phyloP scores from a whole-genome alignment of 768 basidiomycete genomes.

The Phaeotremella fagi region DNA sequence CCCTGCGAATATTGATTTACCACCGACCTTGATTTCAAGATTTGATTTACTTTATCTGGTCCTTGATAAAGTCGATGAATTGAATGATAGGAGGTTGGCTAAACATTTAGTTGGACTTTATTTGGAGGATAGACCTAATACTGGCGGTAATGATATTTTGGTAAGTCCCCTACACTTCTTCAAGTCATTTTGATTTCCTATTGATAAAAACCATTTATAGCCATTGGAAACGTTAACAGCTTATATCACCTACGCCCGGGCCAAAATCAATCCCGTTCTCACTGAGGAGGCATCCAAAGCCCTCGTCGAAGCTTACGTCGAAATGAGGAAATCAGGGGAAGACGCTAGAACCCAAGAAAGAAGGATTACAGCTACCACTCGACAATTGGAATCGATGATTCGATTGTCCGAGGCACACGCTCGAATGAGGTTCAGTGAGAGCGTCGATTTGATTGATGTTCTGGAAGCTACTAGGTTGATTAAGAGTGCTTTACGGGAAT shows the following conservation, averaged over 20 bases:
- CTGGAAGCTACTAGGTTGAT: constrained; percentile 89
- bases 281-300: constrained; percentile 78
- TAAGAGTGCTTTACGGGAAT: constrained; percentile 88
- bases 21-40: constrained; percentile 94
- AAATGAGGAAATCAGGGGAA: constrained; percentile 83
- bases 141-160: constrained; percentile 65
- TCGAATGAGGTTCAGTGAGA: constrained; percentile 85
- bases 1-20: constrained; percentile 92
- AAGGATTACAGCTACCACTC: constrained; percentile 94
- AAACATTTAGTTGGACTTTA: constrained; percentile 91
- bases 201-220: constrained; percentile 50
- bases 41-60: constrained; percentile 96
- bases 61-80: constrained; percentile 88
- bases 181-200: neutral
- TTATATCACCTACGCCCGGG: constrained; percentile 88
- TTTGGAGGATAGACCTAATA: constrained; percentile 77
- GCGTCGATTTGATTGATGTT: constrained; percentile 81
- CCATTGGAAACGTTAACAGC: constrained; percentile 84
- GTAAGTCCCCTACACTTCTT: constrained; percentile 52
- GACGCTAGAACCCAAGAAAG: constrained; percentile 84
- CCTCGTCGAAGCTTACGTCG: constrained; percentile 83
- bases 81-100: constrained; percentile 75
- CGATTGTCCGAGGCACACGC: constrained; percentile 94
- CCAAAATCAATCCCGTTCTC: constrained; percentile 76
- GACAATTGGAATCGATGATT: constrained; percentile 96